These are phyloP conservation scores for Candida sojae DNA, from an alignment of 1,139 yeast species.

Conservation along the genomic window DNA sequence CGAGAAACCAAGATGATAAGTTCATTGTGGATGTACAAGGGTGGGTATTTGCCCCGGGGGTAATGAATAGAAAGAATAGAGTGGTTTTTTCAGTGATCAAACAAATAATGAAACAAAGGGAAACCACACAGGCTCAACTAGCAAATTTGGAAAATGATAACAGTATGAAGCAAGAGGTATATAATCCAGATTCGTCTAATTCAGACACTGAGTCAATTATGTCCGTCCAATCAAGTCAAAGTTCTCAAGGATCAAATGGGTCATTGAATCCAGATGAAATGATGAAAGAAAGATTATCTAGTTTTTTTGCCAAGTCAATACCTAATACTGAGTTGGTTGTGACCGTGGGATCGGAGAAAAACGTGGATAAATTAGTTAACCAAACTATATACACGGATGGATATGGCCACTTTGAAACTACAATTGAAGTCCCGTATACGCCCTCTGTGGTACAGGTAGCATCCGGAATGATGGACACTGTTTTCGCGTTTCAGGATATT, in stretches of 20 bases:
- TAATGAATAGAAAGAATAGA: conserved; percentile 68
- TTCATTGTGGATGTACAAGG: conserved; percentile 72
- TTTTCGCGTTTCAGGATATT: conserved; percentile 48
- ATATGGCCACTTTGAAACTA: conserved; percentile 58
- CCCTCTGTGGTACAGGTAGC: conserved; percentile 53
- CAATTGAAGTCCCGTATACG: conserved; percentile 50
- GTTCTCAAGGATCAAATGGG: conserved; percentile 7
- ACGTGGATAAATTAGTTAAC: conserved; percentile 20
- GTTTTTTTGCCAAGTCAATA: conserved; percentile 60
- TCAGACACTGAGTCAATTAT: conserved; percentile 21
- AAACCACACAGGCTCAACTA: conserved; percentile 26
- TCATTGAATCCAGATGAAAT: conserved; percentile 29
- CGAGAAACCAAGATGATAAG: conserved; percentile 37
- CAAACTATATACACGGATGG: conserved; percentile 49
- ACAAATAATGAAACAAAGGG: conserved; percentile 54
- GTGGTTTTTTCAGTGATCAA: conserved; percentile 68
- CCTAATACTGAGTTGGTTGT: conserved; percentile 55
- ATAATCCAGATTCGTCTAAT: conserved; percentile 14
- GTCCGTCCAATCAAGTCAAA: conserved; percentile 14
- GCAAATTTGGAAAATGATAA: conserved; percentile 31
- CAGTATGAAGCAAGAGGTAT: conserved; percentile 29
- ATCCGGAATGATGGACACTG: conserved; percentile 44
- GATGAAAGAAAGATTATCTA: conserved; percentile 56
- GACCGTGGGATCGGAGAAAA: conserved; percentile 49
- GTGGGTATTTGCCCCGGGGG: conserved; percentile 71